phyloP scores from a whole-genome alignment of 169 alveolate species.

The Plasmodium cynomolgi region DNA sequence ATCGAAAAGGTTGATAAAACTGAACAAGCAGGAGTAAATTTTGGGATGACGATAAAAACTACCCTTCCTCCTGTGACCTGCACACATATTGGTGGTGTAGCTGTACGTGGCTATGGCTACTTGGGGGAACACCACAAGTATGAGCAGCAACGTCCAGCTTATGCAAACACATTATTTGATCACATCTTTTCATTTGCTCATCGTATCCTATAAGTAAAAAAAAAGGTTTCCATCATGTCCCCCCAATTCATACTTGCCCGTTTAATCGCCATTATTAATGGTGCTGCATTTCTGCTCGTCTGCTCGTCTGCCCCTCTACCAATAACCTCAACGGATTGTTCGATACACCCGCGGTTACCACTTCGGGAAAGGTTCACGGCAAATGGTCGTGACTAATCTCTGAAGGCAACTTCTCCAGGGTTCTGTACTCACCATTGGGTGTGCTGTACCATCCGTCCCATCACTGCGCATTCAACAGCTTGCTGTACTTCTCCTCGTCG shows the following conservation, averaged over 20 bases:
- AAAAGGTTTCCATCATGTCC: neutral
- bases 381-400: neutral
- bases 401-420: neutral
- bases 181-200: neutral
- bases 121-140: neutral
- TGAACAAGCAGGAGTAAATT: neutral
- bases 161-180: neutral
- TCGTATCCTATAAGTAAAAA: neutral
- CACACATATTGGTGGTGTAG: neutral
- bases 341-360: neutral
- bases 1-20: neutral
- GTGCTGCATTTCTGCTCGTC: neutral
- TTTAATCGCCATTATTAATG: neutral
- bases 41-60: neutral
- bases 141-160: neutral
- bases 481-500: conserved; percentile 46
- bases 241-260: neutral
- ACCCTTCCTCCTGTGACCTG: neutral
- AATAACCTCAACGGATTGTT: neutral
- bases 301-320: neutral
- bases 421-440: neutral
- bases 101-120: neutral
- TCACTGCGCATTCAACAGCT: conserved; percentile 9
- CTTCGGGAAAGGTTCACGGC: neutral
- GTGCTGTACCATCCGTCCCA: neutral